Evolutionary conservation across 2,329 filamentous ascomycete species (phyloP).

Genomic region (Aspergillus neotritici): DNA sequence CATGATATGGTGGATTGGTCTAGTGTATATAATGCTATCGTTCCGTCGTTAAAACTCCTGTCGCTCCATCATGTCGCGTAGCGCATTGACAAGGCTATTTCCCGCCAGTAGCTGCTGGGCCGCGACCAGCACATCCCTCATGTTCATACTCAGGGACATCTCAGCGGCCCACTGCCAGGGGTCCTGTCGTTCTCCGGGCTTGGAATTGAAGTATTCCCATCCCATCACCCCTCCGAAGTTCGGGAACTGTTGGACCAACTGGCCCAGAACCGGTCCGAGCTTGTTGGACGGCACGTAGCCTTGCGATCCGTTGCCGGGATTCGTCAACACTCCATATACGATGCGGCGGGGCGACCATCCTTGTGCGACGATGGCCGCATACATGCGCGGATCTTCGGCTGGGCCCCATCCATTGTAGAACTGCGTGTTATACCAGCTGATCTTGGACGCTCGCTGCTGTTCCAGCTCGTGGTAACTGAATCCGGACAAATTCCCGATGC

Average conservation of each 20-base stretch:
- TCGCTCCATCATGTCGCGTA: constrained; percentile 27
- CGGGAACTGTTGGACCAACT: constrained; percentile 56
- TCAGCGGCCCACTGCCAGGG: constrained; percentile 75
- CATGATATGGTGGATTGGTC: too few species aligned
- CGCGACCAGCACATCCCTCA: constrained; percentile 34
- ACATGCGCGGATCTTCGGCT: constrained; percentile 46
- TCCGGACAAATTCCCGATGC: constrained; percentile 62
- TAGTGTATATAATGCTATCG: too few species aligned
- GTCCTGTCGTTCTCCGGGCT: constrained; percentile 55
- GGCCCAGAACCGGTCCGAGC: constrained; percentile 53
- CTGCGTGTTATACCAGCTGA: constrained; percentile 84
- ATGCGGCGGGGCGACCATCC: constrained; percentile 71
- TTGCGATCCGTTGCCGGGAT: constrained; percentile 62
- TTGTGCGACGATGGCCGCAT: constrained; percentile 38
- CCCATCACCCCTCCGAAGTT: constrained; percentile 84
- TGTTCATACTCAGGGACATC: constrained; percentile 52
- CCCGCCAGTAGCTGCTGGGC: constrained; percentile 27
- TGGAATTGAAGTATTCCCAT: constrained; percentile 89
- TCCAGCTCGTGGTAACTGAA: constrained; percentile 77
- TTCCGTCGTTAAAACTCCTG: constrained; percentile 5
- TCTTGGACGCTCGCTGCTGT: constrained; percentile 56
- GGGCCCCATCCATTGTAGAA: constrained; percentile 91
- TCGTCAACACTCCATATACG: constrained; percentile 76
- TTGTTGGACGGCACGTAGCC: constrained; percentile 58
- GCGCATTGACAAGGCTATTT: constrained; percentile 25